These are phyloP conservation scores for Moricandia arvensis DNA, from an alignment of 345 rosid genomes.

Conservation along the genomic window DNA sequence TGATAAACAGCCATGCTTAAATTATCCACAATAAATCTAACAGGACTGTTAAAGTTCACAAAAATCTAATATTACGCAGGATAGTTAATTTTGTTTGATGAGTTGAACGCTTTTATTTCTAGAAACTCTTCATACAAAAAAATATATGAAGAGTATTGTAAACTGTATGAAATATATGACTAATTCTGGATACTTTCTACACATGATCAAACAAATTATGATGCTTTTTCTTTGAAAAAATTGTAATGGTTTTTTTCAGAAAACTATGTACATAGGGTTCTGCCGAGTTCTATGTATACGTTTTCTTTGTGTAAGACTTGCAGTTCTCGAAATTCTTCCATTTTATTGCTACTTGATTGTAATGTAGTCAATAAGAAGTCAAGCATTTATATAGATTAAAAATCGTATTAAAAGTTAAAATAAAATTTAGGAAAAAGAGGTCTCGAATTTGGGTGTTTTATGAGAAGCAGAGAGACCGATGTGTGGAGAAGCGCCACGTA, in stretches of 20 bases:
- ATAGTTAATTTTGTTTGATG: not conserved
- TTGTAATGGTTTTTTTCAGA: not conserved
- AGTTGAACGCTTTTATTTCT: not conserved
- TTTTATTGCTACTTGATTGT: slow-evolving; percentile 18
- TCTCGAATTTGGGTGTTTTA: slow-evolving; percentile 43
- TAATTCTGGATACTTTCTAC: not conserved
- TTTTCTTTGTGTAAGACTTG: not conserved
- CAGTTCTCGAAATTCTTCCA: slow-evolving; percentile 31
- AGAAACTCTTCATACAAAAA: not conserved
- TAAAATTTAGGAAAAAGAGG: slow-evolving; percentile 37
- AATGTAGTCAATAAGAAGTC: slow-evolving; percentile 23
- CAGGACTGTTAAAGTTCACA: not conserved
- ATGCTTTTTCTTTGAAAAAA: not conserved
- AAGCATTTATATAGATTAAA: slow-evolving; percentile 14
- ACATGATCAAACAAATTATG: not conserved
- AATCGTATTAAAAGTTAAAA: not conserved
- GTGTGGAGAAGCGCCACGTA: slow-evolving; percentile 37
- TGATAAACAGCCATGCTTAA: not conserved
- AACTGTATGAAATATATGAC: not conserved
- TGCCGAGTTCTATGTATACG: not conserved
- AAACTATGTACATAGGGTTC: not conserved
- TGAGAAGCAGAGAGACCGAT: slow-evolving; percentile 33
- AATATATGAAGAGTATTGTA: not conserved
- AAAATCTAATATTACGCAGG: not conserved
- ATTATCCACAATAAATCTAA: not conserved